phyloP scores from a whole-genome alignment of 768 basidiomycete species.

The Sutorius australiensis region DNA sequence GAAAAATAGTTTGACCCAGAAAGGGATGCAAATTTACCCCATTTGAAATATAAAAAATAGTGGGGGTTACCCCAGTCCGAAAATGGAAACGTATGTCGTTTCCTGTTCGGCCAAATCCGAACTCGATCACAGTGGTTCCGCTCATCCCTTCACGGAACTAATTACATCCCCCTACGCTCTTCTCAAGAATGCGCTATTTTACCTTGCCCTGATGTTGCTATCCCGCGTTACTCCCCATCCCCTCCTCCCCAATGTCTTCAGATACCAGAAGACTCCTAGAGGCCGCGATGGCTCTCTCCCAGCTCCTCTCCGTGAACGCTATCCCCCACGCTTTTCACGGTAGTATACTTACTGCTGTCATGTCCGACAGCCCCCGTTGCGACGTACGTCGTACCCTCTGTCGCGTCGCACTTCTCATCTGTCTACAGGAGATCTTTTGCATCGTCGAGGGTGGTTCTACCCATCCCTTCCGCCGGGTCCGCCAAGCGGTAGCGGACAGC shows the following conservation, averaged over 20 bases:
- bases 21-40: neutral
- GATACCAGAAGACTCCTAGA: constrained; percentile 73
- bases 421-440: constrained; percentile 74
- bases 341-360: constrained; percentile 62
- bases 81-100: neutral
- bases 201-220: constrained; percentile 49
- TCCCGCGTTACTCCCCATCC: constrained; percentile 19
- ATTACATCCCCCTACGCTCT: constrained; percentile 44
- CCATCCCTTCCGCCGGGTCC: constrained; percentile 76
- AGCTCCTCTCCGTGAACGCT: constrained; percentile 48
- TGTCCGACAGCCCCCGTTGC: constrained; percentile 59
- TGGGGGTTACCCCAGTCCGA: constrained; percentile 17
- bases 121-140: constrained; percentile 2
- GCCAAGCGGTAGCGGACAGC: constrained; percentile 66
- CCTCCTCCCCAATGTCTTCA: constrained; percentile 44
- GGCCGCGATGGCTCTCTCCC: constrained; percentile 73
- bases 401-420: constrained; percentile 6
- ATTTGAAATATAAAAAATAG: constrained; percentile 22
- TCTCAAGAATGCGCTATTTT: constrained; percentile 40
- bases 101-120: constrained; percentile 25
- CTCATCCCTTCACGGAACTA: constrained; percentile 43
- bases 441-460: constrained; percentile 73
- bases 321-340: constrained; percentile 84
- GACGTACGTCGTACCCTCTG: constrained; percentile 47
- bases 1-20: constrained; percentile 18